Evolutionary conservation across 495 filamentous ascomycete genomes (phyloP), one percentile per base, ranked within the genome.

Genomic region (Trichoderma orchidacearum): DNA sequence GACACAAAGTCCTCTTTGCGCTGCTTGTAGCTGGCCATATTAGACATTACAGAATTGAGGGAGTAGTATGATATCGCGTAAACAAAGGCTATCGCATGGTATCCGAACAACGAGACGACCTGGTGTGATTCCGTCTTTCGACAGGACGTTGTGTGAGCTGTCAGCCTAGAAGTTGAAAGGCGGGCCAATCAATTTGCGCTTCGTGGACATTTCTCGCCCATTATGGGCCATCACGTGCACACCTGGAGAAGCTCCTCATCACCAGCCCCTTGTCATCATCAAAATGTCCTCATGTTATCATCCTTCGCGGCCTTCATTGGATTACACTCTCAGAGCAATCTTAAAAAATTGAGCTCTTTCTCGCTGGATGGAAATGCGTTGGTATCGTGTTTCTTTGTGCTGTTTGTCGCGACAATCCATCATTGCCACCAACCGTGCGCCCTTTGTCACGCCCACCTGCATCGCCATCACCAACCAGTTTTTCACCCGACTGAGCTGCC

Each of bases 1-100:
- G 92, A 96, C 62, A 99, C 93, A 64, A 95, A 96, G 56, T 88
- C 89, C 76, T 95, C 90, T 68, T 97, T 99, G 53, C 83, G 78
- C 53, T 84, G 79, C 73, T 97, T 99, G 72, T 95, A 92, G 69
- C 75, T 83, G 13, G 61, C 68, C 31, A 25, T 31, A 45, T 17
- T 48, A 2, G 54, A 56, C 31, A 56, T 48, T 45, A 41, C 18
- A 35, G 11, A 12, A 35, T 30, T 31, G n/a, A n/a, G n/a, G n/a
- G n/a, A 31, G 11, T 32, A 23, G 9, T n/a, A 7, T n/a, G 9
- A n/a, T 15, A 5, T 30, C 27, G 11, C 3, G 6, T 21, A 31
- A 21, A 3, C 11, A 53, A n/a, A 1, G 15, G 13, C 51, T 36
- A 36, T 30, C 53, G 51, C 51, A 34, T 53, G 51, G n/a, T 30